Evolutionary conservation across 495 filamentous ascomycete genomes (phyloP).

Genomic region (Chaetomium fimeti): DNA sequence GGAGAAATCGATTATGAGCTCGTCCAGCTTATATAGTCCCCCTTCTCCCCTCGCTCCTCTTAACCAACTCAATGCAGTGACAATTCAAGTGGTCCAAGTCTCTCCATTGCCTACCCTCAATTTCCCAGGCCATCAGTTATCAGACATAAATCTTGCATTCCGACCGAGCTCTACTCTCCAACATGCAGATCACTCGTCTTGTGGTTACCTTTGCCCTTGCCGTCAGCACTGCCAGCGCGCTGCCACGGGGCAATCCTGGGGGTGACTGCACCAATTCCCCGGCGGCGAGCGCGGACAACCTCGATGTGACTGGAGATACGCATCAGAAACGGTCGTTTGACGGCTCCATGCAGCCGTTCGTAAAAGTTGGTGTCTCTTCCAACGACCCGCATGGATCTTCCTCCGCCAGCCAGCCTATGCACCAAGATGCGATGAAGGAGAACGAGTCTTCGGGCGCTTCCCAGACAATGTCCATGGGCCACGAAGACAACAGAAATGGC

Average conservation of each 20-base stretch:
- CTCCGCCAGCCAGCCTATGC: background rate
- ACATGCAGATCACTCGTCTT: conserved; percentile 28
- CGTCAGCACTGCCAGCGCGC: conserved; percentile 23
- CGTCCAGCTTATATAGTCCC: no score
- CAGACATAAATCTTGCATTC: background rate
- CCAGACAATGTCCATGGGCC: background rate
- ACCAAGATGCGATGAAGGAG: background rate
- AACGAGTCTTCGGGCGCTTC: no score
- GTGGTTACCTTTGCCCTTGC: conserved; percentile 25
- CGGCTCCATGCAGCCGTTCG: background rate
- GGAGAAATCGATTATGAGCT: no score
- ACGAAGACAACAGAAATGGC: background rate
- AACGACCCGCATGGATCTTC: background rate
- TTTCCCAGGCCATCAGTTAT: background rate
- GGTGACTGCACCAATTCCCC: background rate
- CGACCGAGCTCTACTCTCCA: background rate
- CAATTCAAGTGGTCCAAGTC: no score
- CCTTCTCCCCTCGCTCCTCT: no score
- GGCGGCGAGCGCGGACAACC: no score
- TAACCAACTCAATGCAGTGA: no score
- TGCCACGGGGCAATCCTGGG: background rate
- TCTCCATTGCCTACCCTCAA: background rate
- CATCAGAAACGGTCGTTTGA: background rate
- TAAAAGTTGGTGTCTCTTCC: background rate
- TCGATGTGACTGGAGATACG: no score